Percentiles rank a stretch among this genome's conserved stretches.
Evolutionary conservation across 202 grass and related monocot genomes (phyloP).

Genomic region (Hordeum pubiflorum): DNA sequence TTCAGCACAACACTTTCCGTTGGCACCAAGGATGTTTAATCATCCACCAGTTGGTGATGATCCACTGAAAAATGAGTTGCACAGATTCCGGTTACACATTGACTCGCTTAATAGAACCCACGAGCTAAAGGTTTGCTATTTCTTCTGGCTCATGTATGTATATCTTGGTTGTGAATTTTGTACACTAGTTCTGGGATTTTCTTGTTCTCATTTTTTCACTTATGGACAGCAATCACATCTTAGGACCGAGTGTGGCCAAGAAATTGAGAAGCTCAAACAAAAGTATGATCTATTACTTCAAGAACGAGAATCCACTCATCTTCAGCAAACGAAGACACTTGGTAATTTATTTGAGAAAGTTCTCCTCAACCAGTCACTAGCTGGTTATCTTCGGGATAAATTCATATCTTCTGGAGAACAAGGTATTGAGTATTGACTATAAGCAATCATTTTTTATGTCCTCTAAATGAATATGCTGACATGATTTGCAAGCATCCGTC

Average conservation of each 20-base stretch:
- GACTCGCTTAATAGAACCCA: conserved; percentile 49
- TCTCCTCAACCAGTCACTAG: not conserved
- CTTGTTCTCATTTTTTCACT: not conserved
- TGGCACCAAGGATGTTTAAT: conserved; percentile 49
- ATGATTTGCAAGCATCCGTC: not conserved
- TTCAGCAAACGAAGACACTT: not conserved
- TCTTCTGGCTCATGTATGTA: not conserved
- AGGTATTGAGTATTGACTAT: conserved; percentile 31
- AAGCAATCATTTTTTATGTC: not conserved
- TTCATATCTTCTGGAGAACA: conserved; percentile 53
- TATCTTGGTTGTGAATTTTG: not conserved
- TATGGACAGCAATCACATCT: conserved; percentile 55
- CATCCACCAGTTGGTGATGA: conserved; percentile 50
- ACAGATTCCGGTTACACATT: conserved; percentile 50
- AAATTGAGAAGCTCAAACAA: conserved; percentile 50
- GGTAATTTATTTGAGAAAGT: too few species aligned
- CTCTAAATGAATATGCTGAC: not conserved
- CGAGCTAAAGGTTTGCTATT: conserved; percentile 47
- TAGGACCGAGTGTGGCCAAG: conserved; percentile 47
- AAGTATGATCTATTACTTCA: conserved; percentile 69
- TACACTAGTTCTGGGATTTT: conserved; percentile 17
- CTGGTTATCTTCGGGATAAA: conserved; percentile 75
- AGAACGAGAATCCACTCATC: conserved; percentile 50
- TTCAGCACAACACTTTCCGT: conserved; percentile 53
- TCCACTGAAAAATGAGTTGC: conserved; percentile 80